phyloP scores from a whole-genome alignment of 2,329 filamentous ascomycete species.

The Aspergillus clavatus region DNA sequence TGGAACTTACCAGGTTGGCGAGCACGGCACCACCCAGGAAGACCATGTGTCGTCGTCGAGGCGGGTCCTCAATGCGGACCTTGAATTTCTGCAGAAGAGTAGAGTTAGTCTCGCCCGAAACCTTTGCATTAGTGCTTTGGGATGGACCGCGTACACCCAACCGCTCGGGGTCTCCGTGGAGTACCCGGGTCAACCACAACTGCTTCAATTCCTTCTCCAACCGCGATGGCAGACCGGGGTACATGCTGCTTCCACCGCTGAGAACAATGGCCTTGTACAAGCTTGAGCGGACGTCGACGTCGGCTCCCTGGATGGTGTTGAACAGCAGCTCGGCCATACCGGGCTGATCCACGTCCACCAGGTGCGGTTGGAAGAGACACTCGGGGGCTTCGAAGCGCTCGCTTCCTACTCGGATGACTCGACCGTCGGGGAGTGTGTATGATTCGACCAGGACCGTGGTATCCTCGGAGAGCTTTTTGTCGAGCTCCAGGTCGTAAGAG shows the following conservation, averaged over 20 bases:
- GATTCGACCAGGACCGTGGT: slow-evolving; percentile 96
- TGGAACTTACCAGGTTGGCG: slow-evolving; percentile 70
- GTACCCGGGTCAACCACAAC: slow-evolving; percentile 88
- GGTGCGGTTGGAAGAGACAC: slow-evolving; percentile 95
- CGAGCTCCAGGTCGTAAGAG: slow-evolving; percentile 93
- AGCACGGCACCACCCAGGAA: slow-evolving; percentile 94
- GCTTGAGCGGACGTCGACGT: slow-evolving; percentile 89
- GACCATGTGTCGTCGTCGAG: slow-evolving; percentile 96
- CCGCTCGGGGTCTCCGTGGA: slow-evolving; percentile 87
- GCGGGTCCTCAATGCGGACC: slow-evolving; percentile 97
- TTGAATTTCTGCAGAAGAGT: slow-evolving; percentile 74
- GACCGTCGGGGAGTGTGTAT: slow-evolving; percentile 93
- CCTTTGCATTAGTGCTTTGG: background rate
- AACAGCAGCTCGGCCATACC: slow-evolving; percentile 96
- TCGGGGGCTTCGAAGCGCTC: slow-evolving; percentile 98
- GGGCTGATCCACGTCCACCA: slow-evolving; percentile 95
- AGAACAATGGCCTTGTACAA: slow-evolving; percentile 97
- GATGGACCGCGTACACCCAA: slow-evolving; percentile 55
- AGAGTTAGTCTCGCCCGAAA: slow-evolving; percentile 10
- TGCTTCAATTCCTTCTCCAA: slow-evolving; percentile 99
- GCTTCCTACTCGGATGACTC: slow-evolving; percentile 91
- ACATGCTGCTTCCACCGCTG: slow-evolving; percentile 97
- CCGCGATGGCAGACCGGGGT: slow-evolving; percentile 87
- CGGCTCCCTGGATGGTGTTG: slow-evolving; percentile 95
- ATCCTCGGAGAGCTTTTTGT: slow-evolving; percentile 93